Percentiles rank a stretch among this genome's conserved stretches.
These are phyloP conservation scores for Mycena epipterygia DNA, from an alignment of 768 basidiomycete genomes.

Conservation along the genomic window DNA sequence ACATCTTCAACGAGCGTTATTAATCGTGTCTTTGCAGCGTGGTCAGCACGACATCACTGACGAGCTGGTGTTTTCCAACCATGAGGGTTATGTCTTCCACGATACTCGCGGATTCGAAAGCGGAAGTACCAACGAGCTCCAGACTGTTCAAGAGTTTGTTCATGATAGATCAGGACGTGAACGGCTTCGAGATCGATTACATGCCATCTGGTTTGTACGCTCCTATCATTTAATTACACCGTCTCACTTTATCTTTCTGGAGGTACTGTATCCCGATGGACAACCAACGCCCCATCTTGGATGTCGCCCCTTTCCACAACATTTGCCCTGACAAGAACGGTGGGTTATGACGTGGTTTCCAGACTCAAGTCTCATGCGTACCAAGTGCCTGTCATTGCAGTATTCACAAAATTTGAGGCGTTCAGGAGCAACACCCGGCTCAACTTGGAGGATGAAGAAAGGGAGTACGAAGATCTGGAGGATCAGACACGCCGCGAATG, in stretches of 20 bases:
- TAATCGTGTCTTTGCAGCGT: conserved; percentile 4
- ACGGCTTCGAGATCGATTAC: not conserved
- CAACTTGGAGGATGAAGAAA: conserved; percentile 1
- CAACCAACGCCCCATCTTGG: not conserved
- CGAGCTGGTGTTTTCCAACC: conserved; percentile 7
- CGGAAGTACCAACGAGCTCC: not conserved
- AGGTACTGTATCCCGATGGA: conserved; percentile 16
- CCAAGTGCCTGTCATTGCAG: conserved; percentile 10
- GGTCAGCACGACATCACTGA: conserved; percentile 11
- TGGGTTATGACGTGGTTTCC: not conserved
- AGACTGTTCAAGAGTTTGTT: not conserved
- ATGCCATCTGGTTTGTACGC: conserved; percentile 4
- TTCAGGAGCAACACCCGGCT: conserved; percentile 2
- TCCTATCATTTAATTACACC: too few species aligned
- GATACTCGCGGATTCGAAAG: not conserved
- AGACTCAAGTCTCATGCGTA: too few species aligned
- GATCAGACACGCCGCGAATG: too few species aligned
- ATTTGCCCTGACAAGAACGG: conserved; percentile 8
- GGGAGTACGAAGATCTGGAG: too few species aligned
- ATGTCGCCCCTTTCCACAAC: not conserved
- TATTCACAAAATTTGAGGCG: conserved; percentile 11
- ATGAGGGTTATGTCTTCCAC: conserved; percentile 1
- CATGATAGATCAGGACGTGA: not conserved
- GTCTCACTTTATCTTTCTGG: not conserved
- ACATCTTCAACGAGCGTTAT: not conserved